These are phyloP conservation scores for Colletotrichum magnum DNA, from an alignment of 2,329 filamentous ascomycete species.

Conservation along the genomic window DNA sequence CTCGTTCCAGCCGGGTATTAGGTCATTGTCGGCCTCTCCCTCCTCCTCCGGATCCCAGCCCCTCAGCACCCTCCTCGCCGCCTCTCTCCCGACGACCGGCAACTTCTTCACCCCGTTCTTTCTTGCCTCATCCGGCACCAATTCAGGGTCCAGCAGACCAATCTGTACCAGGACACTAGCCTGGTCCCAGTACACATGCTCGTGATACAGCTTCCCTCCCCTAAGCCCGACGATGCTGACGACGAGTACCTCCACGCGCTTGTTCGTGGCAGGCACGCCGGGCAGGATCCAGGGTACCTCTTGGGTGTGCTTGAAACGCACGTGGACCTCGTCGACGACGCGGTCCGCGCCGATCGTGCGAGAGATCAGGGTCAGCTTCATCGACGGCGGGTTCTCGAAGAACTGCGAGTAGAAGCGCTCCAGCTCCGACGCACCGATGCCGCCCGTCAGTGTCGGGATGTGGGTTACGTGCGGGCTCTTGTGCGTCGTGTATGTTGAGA, in stretches of 20 bases:
- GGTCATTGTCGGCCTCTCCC: constrained; percentile 59
- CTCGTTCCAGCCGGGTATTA: constrained; percentile 55
- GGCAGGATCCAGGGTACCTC: constrained; percentile 74
- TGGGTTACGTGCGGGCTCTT: constrained; percentile 78
- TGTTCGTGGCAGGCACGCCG: constrained; percentile 68
- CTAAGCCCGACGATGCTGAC: constrained; percentile 72
- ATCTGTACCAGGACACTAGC: constrained; percentile 71
- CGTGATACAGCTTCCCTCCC: constrained; percentile 72
- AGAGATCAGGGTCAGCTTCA: constrained; percentile 72
- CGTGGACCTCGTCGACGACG: constrained; percentile 74
- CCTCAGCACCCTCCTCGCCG: constrained; percentile 54
- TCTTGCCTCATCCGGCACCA: constrained; percentile 52
- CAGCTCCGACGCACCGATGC: constrained; percentile 71
- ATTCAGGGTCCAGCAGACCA: constrained; percentile 64
- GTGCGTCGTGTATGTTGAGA: constrained; percentile 72
- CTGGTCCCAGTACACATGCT: constrained; percentile 77
- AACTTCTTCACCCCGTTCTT: constrained; percentile 53
- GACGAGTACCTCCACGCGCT: constrained; percentile 67
- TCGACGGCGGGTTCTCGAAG: constrained; percentile 75
- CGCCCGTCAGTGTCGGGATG: constrained; percentile 75
- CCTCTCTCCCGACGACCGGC: constrained; percentile 57
- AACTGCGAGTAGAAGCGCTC: constrained; percentile 75
- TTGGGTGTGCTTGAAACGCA: constrained; percentile 70
- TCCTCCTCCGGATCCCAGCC: constrained; percentile 53
- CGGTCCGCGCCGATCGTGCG: constrained; percentile 76